Base-by-base conservation (phyloP, 352 stramenopile species). In the Pythium sukuiense region DNA sequence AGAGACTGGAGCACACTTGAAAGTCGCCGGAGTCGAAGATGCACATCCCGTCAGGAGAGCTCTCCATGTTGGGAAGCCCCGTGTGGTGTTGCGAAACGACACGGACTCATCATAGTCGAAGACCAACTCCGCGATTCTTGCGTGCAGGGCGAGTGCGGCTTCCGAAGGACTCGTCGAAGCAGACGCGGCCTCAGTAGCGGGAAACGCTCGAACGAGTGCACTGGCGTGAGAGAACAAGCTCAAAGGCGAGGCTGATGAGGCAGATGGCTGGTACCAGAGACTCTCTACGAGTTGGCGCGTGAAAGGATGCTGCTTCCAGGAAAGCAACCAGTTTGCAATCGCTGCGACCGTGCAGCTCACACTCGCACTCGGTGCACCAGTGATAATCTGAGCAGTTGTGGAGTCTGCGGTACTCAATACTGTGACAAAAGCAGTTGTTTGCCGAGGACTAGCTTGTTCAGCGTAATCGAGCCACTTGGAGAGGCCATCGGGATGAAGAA, bases 201-300 rank as follows among this genome's bases (percentile, higher is more conserved):
- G 57, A 29, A 69, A 70, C 14, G 56, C 56, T 6, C 43, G 33
- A 2, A 67, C 20, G 1, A 67, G 30, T 1, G 30, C 1, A 32
- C 50, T 74, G n/a, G 67, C 30, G 5, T 32, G 32, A 2, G 16
- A 3, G 18, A 65, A 55, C 11, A 48, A 43, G 14, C 4, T 14
- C n/a, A 67, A 9, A 0, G 67, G 67, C 3, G 65, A 72, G 0
- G 56, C 30, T 1, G 43, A 45, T 3, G 59, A 46, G 1, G 65
- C 48, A 0, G 64, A 27, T 2, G 56, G 13, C 30, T 74, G 73
- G 32, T 59, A 73, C 82, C 80, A 90, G 24, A 85, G 65, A 30
- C 76, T 70, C 59, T 90, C 80, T 8, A 87, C 70, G 46, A 87
- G 81, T 55, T 80, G 66, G 11, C 66, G 64, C 57, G 81, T 70